These are phyloP conservation scores for Cordyceps farinosa DNA, from an alignment of 2,329 filamentous ascomycete genomes.

Conservation along the genomic window DNA sequence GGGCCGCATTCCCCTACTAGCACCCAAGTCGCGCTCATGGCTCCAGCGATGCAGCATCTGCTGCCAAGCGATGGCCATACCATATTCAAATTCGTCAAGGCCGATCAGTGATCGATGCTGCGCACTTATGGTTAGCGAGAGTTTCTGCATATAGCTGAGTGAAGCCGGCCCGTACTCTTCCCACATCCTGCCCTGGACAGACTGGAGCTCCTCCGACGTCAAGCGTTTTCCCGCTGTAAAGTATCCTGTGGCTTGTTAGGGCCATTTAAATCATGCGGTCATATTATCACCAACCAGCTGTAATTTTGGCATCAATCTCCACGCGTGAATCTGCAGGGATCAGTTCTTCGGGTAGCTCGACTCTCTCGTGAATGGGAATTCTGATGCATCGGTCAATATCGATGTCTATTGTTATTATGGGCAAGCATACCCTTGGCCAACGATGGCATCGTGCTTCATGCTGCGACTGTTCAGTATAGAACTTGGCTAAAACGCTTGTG, in stretches of 20 bases:
- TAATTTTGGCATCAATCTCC: constrained; percentile 99
- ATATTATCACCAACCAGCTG: constrained; percentile 64
- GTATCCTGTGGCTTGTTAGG: constrained; percentile 47
- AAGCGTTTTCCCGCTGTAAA: constrained; percentile 88
- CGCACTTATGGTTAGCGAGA: constrained; percentile 13
- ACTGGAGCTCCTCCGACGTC: constrained; percentile 78
- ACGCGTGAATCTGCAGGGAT: constrained; percentile 93
- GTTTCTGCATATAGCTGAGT: not conserved
- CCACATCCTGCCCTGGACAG: constrained; percentile 88
- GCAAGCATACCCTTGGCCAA: constrained; percentile 64
- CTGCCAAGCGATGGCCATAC: not conserved
- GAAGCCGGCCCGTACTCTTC: constrained; percentile 58
- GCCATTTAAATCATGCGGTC: not conserved
- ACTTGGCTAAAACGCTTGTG: not conserved
- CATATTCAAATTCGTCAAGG: not conserved
- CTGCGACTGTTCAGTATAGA: constrained; percentile 37
- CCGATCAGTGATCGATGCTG: constrained; percentile 38
- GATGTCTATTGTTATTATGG: constrained; percentile 15
- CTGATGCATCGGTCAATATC: constrained; percentile 37
- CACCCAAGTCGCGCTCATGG: not conserved
- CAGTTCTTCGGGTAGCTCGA: constrained; percentile 89
- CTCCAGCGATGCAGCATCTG: not conserved
- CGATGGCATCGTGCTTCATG: constrained; percentile 90
- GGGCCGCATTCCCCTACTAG: not conserved
- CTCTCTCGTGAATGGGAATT: constrained; percentile 82